These are phyloP conservation scores for Phanerochaete sordida DNA, from an alignment of 768 basidiomycete species.

Conservation along the genomic window DNA sequence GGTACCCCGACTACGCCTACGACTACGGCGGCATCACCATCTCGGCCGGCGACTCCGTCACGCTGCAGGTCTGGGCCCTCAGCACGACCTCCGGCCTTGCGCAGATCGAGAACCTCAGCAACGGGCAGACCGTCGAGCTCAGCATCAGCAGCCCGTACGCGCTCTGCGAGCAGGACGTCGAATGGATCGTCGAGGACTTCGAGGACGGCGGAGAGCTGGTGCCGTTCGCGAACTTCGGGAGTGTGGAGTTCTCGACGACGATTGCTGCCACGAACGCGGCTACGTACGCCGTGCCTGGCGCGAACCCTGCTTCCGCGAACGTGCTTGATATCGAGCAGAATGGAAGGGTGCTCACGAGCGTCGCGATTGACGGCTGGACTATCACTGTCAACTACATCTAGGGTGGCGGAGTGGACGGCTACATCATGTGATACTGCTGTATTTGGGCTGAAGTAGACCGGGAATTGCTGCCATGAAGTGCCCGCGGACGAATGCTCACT, in stretches of 20 bases:
- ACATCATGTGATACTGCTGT: too few relatives aligned
- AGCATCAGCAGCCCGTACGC: background rate
- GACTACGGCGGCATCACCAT: background rate
- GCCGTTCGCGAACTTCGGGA: background rate
- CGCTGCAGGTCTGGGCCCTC: background rate
- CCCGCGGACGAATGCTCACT: too few relatives aligned
- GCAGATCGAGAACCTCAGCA: background rate
- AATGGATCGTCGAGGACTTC: background rate
- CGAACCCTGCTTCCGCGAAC: too few relatives aligned
- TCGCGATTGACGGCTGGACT: too few relatives aligned
- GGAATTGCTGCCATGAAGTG: too few relatives aligned
- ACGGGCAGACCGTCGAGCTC: background rate
- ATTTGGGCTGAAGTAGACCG: too few relatives aligned
- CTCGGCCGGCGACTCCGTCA: background rate
- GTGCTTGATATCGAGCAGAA: too few relatives aligned
- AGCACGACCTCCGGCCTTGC: background rate
- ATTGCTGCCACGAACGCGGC: too few relatives aligned
- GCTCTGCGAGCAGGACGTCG: background rate
- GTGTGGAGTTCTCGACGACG: background rate
- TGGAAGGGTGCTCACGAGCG: too few relatives aligned
- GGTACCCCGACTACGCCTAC: background rate
- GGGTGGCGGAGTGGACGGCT: too few relatives aligned
- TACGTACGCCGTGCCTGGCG: too few relatives aligned
- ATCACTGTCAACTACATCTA: too few relatives aligned
- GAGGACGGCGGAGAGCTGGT: background rate